A percentile compares a stretch with the other conserved stretches of the same genome.
Evolutionary conservation across 169 alveolate species (phyloP).

Genomic region (Plasmodium cynomolgi): DNA sequence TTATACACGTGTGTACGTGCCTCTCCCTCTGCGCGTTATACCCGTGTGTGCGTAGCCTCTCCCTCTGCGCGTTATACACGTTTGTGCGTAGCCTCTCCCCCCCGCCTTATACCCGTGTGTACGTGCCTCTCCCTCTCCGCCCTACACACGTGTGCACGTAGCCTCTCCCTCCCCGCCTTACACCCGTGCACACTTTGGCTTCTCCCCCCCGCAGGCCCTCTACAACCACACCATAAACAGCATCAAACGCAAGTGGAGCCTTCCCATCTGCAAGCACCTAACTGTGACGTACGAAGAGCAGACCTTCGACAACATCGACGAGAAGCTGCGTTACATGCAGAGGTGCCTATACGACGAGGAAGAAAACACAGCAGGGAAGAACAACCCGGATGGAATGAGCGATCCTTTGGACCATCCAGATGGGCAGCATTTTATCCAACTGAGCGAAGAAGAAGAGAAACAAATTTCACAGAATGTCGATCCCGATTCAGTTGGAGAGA

Average conservation of each 20-base stretch:
- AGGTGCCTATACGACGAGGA: background rate
- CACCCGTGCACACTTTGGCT: background rate
- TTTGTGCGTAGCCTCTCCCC: too few species aligned
- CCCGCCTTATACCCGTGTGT: too few species aligned
- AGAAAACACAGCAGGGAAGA: background rate
- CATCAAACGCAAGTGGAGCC: constrained; percentile 32
- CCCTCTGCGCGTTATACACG: too few species aligned
- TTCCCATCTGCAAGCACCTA: constrained; percentile 71
- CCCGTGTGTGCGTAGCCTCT: too few species aligned
- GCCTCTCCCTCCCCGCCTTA: background rate
- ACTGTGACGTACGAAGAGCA: constrained; percentile 18
- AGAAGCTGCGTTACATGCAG: constrained; percentile 35
- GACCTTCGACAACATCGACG: constrained; percentile 9
- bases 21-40: background rate
- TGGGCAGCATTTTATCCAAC: background rate
- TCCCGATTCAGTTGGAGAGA: constrained; percentile 38
- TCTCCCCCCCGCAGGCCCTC: constrained; percentile 32
- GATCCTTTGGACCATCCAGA: background rate
- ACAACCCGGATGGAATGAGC: background rate
- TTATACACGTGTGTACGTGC: too few species aligned
- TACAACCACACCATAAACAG: constrained; percentile 71
- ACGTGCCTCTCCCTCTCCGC: background rate
- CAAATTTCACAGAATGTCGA: constrained; percentile 27
- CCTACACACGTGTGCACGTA: background rate
- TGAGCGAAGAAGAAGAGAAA: constrained; percentile 39